Evolutionary conservation across 495 filamentous ascomycete species (phyloP), one percentile per base, ranked within the genome.

Genomic region (Xylaria cubensis): DNA sequence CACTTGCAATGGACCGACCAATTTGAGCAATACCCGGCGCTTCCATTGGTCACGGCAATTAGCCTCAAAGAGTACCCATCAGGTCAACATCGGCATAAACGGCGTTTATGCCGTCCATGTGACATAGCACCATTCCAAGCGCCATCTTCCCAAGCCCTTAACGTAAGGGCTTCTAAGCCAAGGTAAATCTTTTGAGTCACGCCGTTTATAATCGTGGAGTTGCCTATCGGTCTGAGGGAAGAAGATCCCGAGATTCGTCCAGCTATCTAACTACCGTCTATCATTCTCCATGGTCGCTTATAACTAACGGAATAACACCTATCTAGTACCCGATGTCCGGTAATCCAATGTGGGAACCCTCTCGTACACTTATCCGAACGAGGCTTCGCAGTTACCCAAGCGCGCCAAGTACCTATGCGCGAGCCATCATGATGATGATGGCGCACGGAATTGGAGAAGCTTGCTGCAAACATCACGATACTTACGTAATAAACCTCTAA

Each of bases 241-340:
- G 66, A 50, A 71, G 69, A 71, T 71, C 15, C 69, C 69, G 69
- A 71, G 69, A 63, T 71, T 71, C 46, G 44, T 64, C 58, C 69
- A 71, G 39, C 55, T 26, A 69, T 69, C 67, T n/a, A n/a, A n/a
- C n/a, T 56, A 65, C 69, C 75, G 50, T 56, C 65, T 51, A 56
- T 44, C 56, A 44, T 50, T 19, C 42, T 50, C 48, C 29, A 19
- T 53, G 7, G 1, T 46, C 32, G 46, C 24, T 39, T 67, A 13
- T 21, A 53, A 46, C 64, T 53, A 53, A 53, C 53, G 55, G 24
- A 48, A 69, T 36, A 55, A 3, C 41, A 50, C 34, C 55, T n/a
- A 19, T 19, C 17, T 51, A 61, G 58, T 61, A 32, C 9, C 58
- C 2, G 34, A 2, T 61, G 34, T 10, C 58, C 6, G 34, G 19